Base-by-base conservation (phyloP, 1,284 basidiomycete species). In the Boletus holoroseus region DNA sequence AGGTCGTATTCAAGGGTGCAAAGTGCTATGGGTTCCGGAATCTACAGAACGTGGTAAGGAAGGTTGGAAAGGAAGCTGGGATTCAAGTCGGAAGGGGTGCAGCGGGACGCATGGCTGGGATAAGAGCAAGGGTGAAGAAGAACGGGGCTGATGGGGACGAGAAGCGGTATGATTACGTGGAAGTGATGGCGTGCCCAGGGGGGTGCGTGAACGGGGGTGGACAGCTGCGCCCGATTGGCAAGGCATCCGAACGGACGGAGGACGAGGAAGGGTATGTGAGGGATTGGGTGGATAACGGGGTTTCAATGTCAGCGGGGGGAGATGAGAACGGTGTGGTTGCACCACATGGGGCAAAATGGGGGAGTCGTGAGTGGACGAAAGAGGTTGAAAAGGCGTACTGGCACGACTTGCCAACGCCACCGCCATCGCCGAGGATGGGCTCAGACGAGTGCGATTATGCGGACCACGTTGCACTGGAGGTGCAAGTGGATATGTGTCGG, bases 131-230 rank as follows among this genome's bases (percentile, higher is more conserved):
- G 44, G 57, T 50, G 49, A 72, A 71, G 58, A 66, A 59, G 55
- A 62, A 56, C 46, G 68, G 56, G 11, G 58, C 43, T 34, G 65
- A 63, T 11, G 70, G 50, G 15, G 69, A 54, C 7, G 69, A 67
- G 42, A 74, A 78, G 54, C 76, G 81, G 30, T 90, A 95, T 67
- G 95, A 99, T 71, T 99, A 95, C 68, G 88, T 99, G 43, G 96
- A 99, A 64, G 94, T 99, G 54, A 99, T 99, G 96, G 96, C 96
- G 20, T 99, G 96, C 72, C 96, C 96, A 0, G 84, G 89, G 0
- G 96, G 96, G 6, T 99, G 96, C 66, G 91, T 97, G 43, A 98
- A 98, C 64, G 95, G 96, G 3, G 95, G 96, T 24, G 96, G 96
- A 2, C 96, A 99, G 72, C 76, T 94, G 61, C 85, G 86, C 57